Base-by-base conservation (phyloP, 2,329 filamentous ascomycete species). In the Xylaria sp. region DNA sequence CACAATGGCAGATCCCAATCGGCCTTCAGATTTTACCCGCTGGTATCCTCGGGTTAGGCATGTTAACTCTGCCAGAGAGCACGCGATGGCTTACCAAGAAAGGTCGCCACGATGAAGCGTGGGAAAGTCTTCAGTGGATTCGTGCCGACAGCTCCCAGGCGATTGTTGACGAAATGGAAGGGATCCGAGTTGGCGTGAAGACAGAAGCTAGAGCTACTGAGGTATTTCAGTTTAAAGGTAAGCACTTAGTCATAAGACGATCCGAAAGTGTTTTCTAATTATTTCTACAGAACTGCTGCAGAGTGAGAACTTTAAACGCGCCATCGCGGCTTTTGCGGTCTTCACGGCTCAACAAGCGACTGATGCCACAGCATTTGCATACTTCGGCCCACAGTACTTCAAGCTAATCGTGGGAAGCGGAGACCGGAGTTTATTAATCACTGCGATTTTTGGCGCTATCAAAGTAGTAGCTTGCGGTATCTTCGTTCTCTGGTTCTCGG, bases 1-100 rank as follows among this genome's bases (percentile, higher is more conserved):
- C 71, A 2, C 83, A 86, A 71, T 86, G 83, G 84, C 83, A 85
- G 70, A 78, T 85, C 27, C 83, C 83, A 1, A 78, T 86, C 54
- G 83, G 80, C 0, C 73, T 85, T 3, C 82, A 84, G 65, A 73
- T 84, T 6, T 70, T 80, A 0, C 80, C 80, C 0, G 81, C 80
- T 0, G 78, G 72, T 1, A 61, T 83, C 0, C 78, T 84, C 47
- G 80, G 79, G 0, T 53, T 83, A 1, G 81, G 82, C 1, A 79
- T 82, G 75, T 67, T 83, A 10, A 79, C 79, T 0, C 68, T 84
- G 1, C 77, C 78, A 11, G 82, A 84, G 66, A 83, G 80, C 43
- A 76, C 80, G 0, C 74, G 81, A 15, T 85, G 82, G 82, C 76
- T 84, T 1, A 77, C 80, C 4, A 75, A 75, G n/a, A 75, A 78